phyloP scores from a whole-genome alignment of 1,139 yeast species.

The Nakaseomyces uthaithaninus region DNA sequence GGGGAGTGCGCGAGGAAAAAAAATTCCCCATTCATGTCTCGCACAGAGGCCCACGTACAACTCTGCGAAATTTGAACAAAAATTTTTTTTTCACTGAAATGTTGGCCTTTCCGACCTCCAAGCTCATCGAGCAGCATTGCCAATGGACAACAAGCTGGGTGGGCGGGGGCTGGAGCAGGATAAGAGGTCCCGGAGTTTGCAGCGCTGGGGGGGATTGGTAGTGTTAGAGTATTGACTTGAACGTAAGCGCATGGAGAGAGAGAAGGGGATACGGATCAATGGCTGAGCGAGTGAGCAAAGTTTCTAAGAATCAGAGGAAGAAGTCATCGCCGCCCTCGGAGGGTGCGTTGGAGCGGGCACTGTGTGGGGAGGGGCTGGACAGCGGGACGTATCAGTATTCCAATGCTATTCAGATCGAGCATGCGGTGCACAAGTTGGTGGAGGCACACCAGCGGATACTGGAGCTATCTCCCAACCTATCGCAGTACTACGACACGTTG shows the following conservation, averaged over 20 bases:
- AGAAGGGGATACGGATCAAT: too few relatives aligned
- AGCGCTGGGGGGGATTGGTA: too few relatives aligned
- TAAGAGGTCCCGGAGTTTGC: neutral
- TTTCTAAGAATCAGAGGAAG: conserved; percentile 14
- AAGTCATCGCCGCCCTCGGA: conserved; percentile 8
- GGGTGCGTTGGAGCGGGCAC: conserved; percentile 5
- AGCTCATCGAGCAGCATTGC: conserved; percentile 3
- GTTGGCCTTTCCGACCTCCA: too few relatives aligned
- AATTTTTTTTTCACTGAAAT: conserved; percentile 1
- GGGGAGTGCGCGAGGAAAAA: too few relatives aligned
- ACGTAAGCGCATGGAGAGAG: too few relatives aligned
- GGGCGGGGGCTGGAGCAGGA: too few relatives aligned
- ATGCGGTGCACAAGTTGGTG: conserved; percentile 43
- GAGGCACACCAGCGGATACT: conserved; percentile 46
- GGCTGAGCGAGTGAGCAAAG: conserved; percentile 3
- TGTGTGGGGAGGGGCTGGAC: conserved; percentile 1
- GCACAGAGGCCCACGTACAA: neutral
- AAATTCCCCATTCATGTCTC: too few relatives aligned
- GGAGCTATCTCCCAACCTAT: conserved; percentile 45
- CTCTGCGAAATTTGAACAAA: neutral
- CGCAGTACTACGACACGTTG: conserved; percentile 35
- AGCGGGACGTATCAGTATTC: conserved; percentile 23
- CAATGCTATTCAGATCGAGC: conserved; percentile 40
- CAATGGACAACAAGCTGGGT: conserved; percentile 2
- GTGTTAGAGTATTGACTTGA: too few relatives aligned